Base-by-base conservation (phyloP, 1,139 yeast genomes). In the Pichia sp. region DNA sequence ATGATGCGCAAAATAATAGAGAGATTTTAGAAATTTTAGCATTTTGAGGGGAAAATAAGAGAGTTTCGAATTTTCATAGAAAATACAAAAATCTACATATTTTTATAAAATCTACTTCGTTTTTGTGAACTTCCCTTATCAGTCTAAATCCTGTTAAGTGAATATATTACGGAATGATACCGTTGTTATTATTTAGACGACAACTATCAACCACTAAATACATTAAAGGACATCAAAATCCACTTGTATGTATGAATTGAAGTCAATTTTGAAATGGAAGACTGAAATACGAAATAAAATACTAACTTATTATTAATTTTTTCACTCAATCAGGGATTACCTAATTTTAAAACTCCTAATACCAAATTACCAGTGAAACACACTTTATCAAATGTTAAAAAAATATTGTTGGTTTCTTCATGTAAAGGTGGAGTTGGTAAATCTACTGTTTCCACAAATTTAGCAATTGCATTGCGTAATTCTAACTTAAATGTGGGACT, bases 381-480 rank as follows among this genome's bases (percentile, higher is more conserved):
- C 50, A 60, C 57, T 25, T 75, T 85, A 29, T 78, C 82, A 0
- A 78, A 78, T 16, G 94, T 85, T 2, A 65, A 70, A 11, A 78
- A 74, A 42, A 73, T 86, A 4, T 54, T 87, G 0, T 68, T 86
- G 0, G 92, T 87, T 0, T 76, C 94, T 0, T 84, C 95, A 0
- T 38, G 89, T 78, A 41, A 78, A 72, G 64, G 66, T 2, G 66
- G 66, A 7, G 67, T 63, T 11, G 78, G 77, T 0, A 77, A 78
- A 55, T 75, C 79, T 0, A 76, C 81, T 0, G 79, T 76, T 1
- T 64, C 79, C 9, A 82, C 80, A 5, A 87, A 87, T 54, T 56
- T 82, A 12, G 94, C 95, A 0, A 58, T 82, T 42, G 76, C 87
- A 0, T 61, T 87, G 43, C 75, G 74, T 32, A 60, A 67, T 28